Percentiles rank a stretch among this genome's conserved stretches.
Evolutionary conservation across 2,329 filamentous ascomycete genomes (phyloP).

Genomic region (Polytolypa hystricis): DNA sequence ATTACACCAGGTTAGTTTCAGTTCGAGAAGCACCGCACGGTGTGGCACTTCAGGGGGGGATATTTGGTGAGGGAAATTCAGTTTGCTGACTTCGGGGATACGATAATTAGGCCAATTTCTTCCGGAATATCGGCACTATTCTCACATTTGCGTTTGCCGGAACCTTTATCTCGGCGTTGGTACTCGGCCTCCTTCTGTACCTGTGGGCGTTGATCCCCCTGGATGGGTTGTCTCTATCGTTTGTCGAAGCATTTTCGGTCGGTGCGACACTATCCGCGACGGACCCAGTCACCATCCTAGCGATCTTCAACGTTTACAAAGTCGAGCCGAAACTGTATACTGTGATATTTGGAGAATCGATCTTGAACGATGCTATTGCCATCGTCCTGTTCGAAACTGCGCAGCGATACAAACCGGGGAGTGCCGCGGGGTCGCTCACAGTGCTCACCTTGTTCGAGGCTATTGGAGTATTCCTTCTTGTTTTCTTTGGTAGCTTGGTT

Average conservation of each 20-base stretch:
- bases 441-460: slow-evolving; percentile 79
- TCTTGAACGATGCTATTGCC: slow-evolving; percentile 93
- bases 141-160: slow-evolving; percentile 95
- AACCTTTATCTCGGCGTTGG: slow-evolving; percentile 93
- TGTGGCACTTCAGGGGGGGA: no score
- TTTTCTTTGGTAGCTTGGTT: slow-evolving; percentile 88
- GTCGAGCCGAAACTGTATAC: slow-evolving; percentile 98
- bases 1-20: slow-evolving; percentile 62
- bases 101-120: slow-evolving; percentile 70
- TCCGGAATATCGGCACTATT: slow-evolving; percentile 94
- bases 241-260: slow-evolving; percentile 92
- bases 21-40: not conserved
- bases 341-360: slow-evolving; percentile 96
- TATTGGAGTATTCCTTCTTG: slow-evolving; percentile 84
- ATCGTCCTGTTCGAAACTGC: slow-evolving; percentile 98
- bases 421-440: slow-evolving; percentile 57
- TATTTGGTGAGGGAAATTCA: no score
- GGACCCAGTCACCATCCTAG: slow-evolving; percentile 92
- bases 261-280: slow-evolving; percentile 94
- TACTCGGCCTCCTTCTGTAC: slow-evolving; percentile 79
- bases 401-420: slow-evolving; percentile 75
- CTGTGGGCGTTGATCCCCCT: slow-evolving; percentile 80
- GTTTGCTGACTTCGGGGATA: slow-evolving; percentile 4
- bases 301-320: slow-evolving; percentile 99
- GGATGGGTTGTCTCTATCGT: slow-evolving; percentile 73